Conservation (phyloP, 108 stramenopile genomes). For the Fragilariopsis cylindrus region DNA sequence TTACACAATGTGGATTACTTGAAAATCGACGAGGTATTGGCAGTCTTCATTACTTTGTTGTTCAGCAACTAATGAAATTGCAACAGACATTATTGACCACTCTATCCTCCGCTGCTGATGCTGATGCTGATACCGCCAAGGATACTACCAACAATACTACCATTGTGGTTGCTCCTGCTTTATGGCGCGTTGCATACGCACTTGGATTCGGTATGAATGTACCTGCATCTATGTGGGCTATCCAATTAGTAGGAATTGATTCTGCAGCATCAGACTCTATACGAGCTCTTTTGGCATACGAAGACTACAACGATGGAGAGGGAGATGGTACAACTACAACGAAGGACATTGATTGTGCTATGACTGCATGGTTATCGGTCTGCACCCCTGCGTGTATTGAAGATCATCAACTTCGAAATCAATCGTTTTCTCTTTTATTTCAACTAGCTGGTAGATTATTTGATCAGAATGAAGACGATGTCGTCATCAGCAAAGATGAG, state of each 20-base stretch:
- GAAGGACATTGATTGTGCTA: constrained; percentile 33
- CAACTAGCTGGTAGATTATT: constrained; percentile 12
- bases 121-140: neutral
- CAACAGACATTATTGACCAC: constrained; percentile 9
- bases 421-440: constrained; percentile 9
- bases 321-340: constrained; percentile 17
- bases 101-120: neutral
- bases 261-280: constrained; percentile 19
- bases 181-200: constrained; percentile 44
- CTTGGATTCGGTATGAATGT: constrained; percentile 51
- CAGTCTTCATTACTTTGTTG: constrained; percentile 57
- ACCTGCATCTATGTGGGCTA: constrained; percentile 31
- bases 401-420: constrained; percentile 5
- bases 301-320: neutral
- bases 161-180: neutral
- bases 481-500: neutral
- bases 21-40: constrained; percentile 53
- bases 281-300: constrained; percentile 25
- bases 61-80: constrained; percentile 23
- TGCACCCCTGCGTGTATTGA: constrained; percentile 20
- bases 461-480: neutral
- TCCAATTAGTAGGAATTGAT: constrained; percentile 40
- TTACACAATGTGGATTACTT: constrained; percentile 61
- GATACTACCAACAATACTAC: neutral
- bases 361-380: constrained; percentile 49